Percentiles rank a stretch among this genome's conserved stretches.
Evolutionary conservation across 352 stramenopile species (phyloP).

Genomic region (Pythium monospermum): DNA sequence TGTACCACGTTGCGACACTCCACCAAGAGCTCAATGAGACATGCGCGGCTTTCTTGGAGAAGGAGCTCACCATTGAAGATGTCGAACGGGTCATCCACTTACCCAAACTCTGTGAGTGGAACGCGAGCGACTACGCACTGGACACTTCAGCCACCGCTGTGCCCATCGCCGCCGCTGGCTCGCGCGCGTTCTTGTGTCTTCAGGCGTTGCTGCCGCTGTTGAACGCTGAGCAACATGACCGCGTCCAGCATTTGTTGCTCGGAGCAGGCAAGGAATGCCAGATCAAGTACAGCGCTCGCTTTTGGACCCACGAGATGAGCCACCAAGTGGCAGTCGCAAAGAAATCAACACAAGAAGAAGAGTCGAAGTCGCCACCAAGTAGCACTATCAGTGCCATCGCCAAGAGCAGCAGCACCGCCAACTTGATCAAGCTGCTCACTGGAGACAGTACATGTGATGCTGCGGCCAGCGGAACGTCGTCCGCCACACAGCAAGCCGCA

Average conservation of each 20-base stretch:
- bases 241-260: conserved; percentile 51
- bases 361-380: too few species aligned
- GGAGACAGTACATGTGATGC: conserved; percentile 1
- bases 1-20: conserved; percentile 60
- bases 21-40: conserved; percentile 72
- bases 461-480: too few species aligned
- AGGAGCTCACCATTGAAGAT: conserved; percentile 37
- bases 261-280: conserved; percentile 47
- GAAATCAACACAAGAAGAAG: too few species aligned
- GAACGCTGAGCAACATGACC: conserved; percentile 42
- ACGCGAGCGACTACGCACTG: conserved; percentile 21
- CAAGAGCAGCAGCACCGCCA: neutral
- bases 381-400: neutral
- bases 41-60: conserved; percentile 37
- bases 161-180: conserved; percentile 17
- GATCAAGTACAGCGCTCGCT: conserved; percentile 44
- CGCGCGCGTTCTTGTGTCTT: conserved; percentile 55
- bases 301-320: conserved; percentile 55
- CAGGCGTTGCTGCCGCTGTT: conserved; percentile 63
- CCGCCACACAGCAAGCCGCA: too few species aligned
- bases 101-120: conserved; percentile 61
- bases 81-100: conserved; percentile 40
- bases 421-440: neutral
- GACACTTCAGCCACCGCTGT: neutral
- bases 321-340: too few species aligned